Base-by-base conservation (phyloP, 331 rosid genomes). In the Phaseolus coccineus region DNA sequence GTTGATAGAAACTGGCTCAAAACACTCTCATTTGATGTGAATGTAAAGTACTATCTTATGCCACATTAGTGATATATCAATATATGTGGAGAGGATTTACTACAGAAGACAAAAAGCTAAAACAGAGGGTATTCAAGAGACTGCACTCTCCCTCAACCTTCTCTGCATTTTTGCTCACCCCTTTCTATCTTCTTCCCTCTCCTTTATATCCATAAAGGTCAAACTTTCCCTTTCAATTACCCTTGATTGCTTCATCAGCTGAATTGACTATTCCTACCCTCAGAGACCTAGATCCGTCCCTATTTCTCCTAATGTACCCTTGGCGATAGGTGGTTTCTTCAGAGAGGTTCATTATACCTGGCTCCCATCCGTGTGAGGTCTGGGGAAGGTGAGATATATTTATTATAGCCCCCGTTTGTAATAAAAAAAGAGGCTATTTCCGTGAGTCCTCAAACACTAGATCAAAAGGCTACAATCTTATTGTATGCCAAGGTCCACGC, bases 1-100 rank as follows among this genome's bases (percentile, higher is more conserved):
- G 76, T 30, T 13, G 14, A 61, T 47, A 35, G 52, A 57, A 78
- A 19, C 39, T 57, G n/a, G 28, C 12, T 57, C 51, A 30, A 64
- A 46, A 44, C 19, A 16, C 14, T 24, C 9, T 24, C 63, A 56
- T 2, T 56, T 10, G 24, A 19, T 12, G 6, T 56, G 31, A 56
- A 8, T 37, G 42, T 37, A 37, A 37, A 5, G 42, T 37, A 37
- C 42, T 37, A 37, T 37, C 42, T 9, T 55, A 27, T 55, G 61
- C 28, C 8, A 30, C 6, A 25, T 19, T 27, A 55, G 3, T 19
- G 14, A 19, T 1, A 55, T 55, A 19, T 55, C 61, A 55, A 55
- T 22, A 19, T 5, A 27, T 55, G 61, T 22, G 28, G 61, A 30
- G 33, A 19, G 37, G 51, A 31, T 35, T 71, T 35, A 28, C 65